Evolutionary conservation across 129 eudicot genomes (phyloP).

Genomic region (Arctium lappa): DNA sequence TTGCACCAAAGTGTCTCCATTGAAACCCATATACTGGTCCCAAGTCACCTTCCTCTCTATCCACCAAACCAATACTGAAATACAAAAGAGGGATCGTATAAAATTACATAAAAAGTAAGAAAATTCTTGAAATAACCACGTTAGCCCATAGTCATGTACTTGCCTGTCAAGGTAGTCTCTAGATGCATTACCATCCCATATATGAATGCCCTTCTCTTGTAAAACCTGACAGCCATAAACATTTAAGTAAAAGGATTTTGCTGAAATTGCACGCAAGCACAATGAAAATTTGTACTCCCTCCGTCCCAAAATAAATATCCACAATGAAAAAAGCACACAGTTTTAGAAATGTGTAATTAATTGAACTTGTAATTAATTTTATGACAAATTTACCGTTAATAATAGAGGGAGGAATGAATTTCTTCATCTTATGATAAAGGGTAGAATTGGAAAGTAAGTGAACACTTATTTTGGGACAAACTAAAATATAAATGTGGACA

Average conservation of each 20-base stretch:
- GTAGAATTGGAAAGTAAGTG: background rate
- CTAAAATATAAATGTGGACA: too few species aligned
- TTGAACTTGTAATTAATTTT: too few species aligned
- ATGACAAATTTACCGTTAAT: background rate
- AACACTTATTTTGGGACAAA: background rate
- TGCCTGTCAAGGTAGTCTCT: constrained; percentile 69
- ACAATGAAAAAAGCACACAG: too few species aligned
- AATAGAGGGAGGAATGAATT: background rate
- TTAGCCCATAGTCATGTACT: background rate
- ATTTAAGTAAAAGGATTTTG: background rate
- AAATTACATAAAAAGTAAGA: background rate
- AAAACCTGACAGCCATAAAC: constrained; percentile 32
- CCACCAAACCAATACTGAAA: constrained; percentile 49
- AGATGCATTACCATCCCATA: constrained; percentile 75
- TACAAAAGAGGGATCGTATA: background rate
- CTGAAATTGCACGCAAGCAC: background rate
- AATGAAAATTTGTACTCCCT: background rate
- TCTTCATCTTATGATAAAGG: background rate
- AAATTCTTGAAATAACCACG: background rate
- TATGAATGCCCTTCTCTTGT: constrained; percentile 61
- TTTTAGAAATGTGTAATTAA: background rate
- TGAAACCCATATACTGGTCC: constrained; percentile 73
- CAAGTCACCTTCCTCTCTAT: constrained; percentile 72
- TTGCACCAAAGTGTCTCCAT: constrained; percentile 77
- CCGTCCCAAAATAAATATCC: background rate